Evolutionary conservation across 1,284 basidiomycete genomes (phyloP), one percentile per base, ranked within the genome.

Genomic region (Cronartium quercuum): DNA sequence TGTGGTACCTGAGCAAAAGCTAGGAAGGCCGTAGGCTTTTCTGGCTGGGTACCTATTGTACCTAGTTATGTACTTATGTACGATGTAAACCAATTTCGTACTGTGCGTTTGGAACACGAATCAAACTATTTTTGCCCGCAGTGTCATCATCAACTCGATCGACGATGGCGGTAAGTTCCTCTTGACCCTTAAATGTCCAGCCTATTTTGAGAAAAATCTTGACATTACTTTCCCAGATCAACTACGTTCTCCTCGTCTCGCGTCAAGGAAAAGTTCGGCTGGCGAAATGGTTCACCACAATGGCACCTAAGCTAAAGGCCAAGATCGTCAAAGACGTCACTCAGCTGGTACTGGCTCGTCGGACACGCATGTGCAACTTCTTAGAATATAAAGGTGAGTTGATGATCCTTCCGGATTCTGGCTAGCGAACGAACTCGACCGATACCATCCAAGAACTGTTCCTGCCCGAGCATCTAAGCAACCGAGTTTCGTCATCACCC

Each of bases 281-380:
- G 62, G 90, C 94, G 34, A 99, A 99, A 87, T 99, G 96, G 96
- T 99, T 95, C 83, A 90, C 91, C 61, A 98, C 96, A 0, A 89
- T 98, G 85, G 87, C 91, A 24, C 90, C 92, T 29, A 97, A 98
- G 84, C 86, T 86, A 77, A 99, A 98, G 84, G 88, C 89, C 76
- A 98, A 99, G 88, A 98, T 98, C 80, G 91, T 98, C 79, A 98
- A 98, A 85, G 96, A 99, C 82, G 95, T 98, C 35, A 99, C 96
- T 0, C 96, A 99, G 84, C 87, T 98, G 62, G 96, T 99, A 18
- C 87, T 99, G 34, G 94, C 94, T 60, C 87, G 96, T 61, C 87
- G 96, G 78, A 97, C 96, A 66, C 86, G 94, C 78, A 99, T 98
- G 96, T 98, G 95, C 83, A 99, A 99, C 84, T 94, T 99, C 81